phyloP scores from a whole-genome alignment of 1,139 yeast genomes.

The Sugiyamaella sp. region DNA sequence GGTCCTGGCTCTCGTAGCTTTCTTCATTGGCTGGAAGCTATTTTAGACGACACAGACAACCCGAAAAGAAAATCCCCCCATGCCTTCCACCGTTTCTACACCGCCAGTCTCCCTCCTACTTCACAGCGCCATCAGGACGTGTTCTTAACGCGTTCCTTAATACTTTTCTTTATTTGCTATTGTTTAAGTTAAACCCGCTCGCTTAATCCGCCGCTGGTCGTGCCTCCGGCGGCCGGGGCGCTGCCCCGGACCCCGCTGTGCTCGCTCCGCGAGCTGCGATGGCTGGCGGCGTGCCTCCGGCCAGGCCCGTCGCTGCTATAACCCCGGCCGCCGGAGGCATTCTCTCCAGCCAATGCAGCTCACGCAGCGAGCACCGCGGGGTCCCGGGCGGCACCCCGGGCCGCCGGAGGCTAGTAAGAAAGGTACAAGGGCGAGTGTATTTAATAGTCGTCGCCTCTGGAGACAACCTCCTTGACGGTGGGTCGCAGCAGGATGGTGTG shows the following conservation, averaged over 20 bases:
- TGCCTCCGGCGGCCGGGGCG: slow-evolving; percentile 4
- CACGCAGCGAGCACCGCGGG: neutral
- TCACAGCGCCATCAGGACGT: too few species aligned
- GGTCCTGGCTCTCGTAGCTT: slow-evolving; percentile 56
- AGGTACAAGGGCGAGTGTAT: neutral
- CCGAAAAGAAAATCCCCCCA: neutral
- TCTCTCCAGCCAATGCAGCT: too few species aligned
- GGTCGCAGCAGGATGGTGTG: slow-evolving; percentile 93
- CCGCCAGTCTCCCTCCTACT: neutral
- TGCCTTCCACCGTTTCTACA: neutral
- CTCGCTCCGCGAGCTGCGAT: neutral
- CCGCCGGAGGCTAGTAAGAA: slow-evolving; percentile 11
- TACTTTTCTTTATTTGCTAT: neutral
- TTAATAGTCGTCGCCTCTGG: slow-evolving; percentile 90
- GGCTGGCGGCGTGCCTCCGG: neutral
- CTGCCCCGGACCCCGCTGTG: slow-evolving; percentile 1
- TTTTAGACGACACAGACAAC: slow-evolving; percentile 14
- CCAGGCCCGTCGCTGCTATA: too few species aligned
- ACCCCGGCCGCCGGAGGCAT: too few species aligned
- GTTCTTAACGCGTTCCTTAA: too few species aligned
- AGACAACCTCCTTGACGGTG: slow-evolving; percentile 89
- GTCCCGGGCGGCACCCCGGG: slow-evolving; percentile 9
- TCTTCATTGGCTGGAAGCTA: slow-evolving; percentile 62
- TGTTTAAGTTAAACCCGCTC: neutral
- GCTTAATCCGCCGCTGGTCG: neutral